A percentile compares a stretch with the other conserved stretches of the same genome.
These are phyloP conservation scores for Hansfordia pulvinata DNA, from an alignment of 2,329 filamentous ascomycete species.

Conservation along the genomic window DNA sequence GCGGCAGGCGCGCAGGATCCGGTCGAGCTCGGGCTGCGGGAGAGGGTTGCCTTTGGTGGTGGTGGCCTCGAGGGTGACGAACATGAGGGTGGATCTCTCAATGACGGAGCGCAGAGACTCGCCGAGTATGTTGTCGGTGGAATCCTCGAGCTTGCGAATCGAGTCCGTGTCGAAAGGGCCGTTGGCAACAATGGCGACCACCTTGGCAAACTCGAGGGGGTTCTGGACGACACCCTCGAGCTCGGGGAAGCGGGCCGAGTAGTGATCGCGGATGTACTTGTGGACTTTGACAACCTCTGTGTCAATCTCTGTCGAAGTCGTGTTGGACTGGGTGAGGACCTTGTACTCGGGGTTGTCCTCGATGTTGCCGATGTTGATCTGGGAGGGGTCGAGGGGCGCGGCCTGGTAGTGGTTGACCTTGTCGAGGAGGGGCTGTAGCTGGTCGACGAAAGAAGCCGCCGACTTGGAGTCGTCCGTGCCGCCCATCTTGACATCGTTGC, in stretches of 20 bases:
- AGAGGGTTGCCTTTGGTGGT: slow-evolving; percentile 75
- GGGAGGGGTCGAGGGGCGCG: slow-evolving; percentile 49
- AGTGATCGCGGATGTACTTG: slow-evolving; percentile 93
- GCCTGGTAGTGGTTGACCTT: slow-evolving; percentile 70
- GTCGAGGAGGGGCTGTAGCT: slow-evolving; percentile 66
- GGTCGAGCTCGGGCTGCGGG: slow-evolving; percentile 57
- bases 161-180: slow-evolving; percentile 70
- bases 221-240: slow-evolving; percentile 82
- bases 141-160: slow-evolving; percentile 67
- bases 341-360: slow-evolving; percentile 90
- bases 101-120: slow-evolving; percentile 67
- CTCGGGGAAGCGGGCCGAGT: slow-evolving; percentile 86
- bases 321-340: slow-evolving; percentile 77
- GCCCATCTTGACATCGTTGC: slow-evolving; percentile 69
- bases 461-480: slow-evolving; percentile 67
- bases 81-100: slow-evolving; percentile 85
- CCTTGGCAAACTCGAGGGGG: slow-evolving; percentile 88
- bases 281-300: slow-evolving; percentile 87
- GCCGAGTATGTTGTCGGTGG: slow-evolving; percentile 65
- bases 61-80: slow-evolving; percentile 87
- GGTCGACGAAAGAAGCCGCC: slow-evolving; percentile 73
- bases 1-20: slow-evolving; percentile 66
- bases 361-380: slow-evolving; percentile 62
- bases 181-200: slow-evolving; percentile 85
- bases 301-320: slow-evolving; percentile 81